Evolutionary conservation across 345 rosid genomes (phyloP), one percentile per base, ranked within the genome.

Genomic region (Populus simonii): DNA sequence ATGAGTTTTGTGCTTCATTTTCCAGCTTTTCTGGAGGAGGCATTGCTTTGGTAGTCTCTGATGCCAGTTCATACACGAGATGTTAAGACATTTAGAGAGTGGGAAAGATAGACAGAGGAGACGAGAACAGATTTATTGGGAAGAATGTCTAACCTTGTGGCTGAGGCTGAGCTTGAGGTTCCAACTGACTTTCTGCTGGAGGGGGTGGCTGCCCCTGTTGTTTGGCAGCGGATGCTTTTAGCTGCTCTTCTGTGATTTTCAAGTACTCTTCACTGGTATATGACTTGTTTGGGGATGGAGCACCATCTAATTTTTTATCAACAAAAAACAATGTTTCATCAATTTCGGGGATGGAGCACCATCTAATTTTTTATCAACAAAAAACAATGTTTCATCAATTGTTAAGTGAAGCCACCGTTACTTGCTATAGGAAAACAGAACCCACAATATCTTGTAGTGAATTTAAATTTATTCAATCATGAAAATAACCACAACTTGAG

Each of bases 221-320:
- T 67, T 67, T 76, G 38, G 80, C 65, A 74, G 89, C 87, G 2
- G 84, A 74, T 83, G 94, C 88, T 80, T 92, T 89, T 38, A 92
- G 89, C 84, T 92, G 99, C 81, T 91, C 96, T 76, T 96, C 96
- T 1, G 97, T 91, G 74, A 92, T 65, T 89, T 89, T 92, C 81
- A 91, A 83, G 82, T 88, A 90, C 49, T 90, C 98, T 75, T 96
- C 97, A 1, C 87, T 88, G 7, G 94, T 86, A 86, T 92, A 92
- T 35, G 92, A 94, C 80, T 68, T 81, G 73, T 78, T 84, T 72
- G 86, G 76, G 17, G 87, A 77, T 74, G 88, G 23, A 83, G 81
- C 27, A n/a, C 89, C 94, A 85, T 92, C 99, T 91, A 86, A 78
- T 66, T 31, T 38, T 63, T 79, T 47, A 39, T 5, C 35, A 70